These are phyloP conservation scores for Sugiyamaella pinicola DNA, from an alignment of 1,139 yeast genomes.

Conservation along the genomic window DNA sequence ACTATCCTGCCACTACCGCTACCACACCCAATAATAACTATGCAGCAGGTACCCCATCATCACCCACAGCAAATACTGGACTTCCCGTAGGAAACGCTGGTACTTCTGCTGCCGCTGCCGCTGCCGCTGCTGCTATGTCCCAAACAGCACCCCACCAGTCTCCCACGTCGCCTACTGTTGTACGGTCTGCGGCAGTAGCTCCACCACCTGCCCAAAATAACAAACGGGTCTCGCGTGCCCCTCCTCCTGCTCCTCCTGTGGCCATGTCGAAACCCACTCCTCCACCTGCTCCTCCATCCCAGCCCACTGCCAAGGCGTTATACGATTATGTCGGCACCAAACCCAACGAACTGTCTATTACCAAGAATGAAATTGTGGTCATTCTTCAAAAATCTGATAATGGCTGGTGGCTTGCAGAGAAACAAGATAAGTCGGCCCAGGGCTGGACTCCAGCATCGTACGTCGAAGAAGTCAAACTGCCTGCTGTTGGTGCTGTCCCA, in stretches of 20 bases:
- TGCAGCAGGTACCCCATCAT: neutral
- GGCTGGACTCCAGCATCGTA: slow-evolving; percentile 99
- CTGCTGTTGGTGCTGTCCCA: slow-evolving; percentile 27
- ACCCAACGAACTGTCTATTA: slow-evolving; percentile 74
- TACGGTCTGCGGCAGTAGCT: slow-evolving; percentile 19
- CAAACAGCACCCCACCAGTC: slow-evolving; percentile 21
- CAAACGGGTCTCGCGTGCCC: slow-evolving; percentile 28
- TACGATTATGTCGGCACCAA: slow-evolving; percentile 91
- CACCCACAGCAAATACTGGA: slow-evolving; percentile 12
- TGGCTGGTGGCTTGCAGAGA: slow-evolving; percentile 87
- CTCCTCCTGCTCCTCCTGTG: slow-evolving; percentile 59
- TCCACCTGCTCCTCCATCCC: slow-evolving; percentile 62
- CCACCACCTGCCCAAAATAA: slow-evolving; percentile 32
- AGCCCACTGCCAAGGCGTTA: slow-evolving; percentile 81
- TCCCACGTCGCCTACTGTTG: slow-evolving; percentile 21
- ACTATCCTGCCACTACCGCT: slow-evolving; percentile 14
- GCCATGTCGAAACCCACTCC: slow-evolving; percentile 67
- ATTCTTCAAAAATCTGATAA: slow-evolving; percentile 70
- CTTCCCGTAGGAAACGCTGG: slow-evolving; percentile 12
- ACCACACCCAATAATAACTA: neutral
- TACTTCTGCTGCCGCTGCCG: slow-evolving; percentile 22
- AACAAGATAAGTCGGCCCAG: slow-evolving; percentile 70
- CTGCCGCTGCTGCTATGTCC: slow-evolving; percentile 15
- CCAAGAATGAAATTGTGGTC: slow-evolving; percentile 72
- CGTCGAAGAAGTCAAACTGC: slow-evolving; percentile 57